Percentiles rank a stretch among this genome's conserved stretches.
These are phyloP conservation scores for Nidularia pulvinata DNA, from an alignment of 768 basidiomycete genomes.

Conservation along the genomic window DNA sequence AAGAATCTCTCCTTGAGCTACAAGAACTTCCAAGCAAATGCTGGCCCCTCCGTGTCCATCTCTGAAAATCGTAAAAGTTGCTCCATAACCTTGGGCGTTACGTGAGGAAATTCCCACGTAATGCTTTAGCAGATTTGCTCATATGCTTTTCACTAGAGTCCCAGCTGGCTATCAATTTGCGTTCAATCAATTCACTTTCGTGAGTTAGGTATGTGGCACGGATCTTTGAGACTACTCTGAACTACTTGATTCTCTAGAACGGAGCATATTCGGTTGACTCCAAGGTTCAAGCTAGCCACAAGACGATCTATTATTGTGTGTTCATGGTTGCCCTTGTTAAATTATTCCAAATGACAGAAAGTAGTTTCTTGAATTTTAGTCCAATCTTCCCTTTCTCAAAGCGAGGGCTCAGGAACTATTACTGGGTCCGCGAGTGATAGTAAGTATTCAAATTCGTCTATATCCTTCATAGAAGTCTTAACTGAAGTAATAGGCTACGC, in stretches of 20 bases:
- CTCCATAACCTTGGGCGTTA: slow-evolving; percentile 14
- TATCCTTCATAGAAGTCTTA: background rate
- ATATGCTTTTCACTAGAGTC: slow-evolving; percentile 4
- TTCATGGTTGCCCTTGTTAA: background rate
- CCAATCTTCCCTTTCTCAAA: slow-evolving; percentile 10
- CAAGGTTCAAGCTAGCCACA: slow-evolving; percentile 11
- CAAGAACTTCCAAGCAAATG: slow-evolving; percentile 10
- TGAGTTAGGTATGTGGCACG: background rate
- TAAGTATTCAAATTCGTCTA: background rate
- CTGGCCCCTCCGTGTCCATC: slow-evolving; percentile 7
- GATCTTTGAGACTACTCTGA: background rate
- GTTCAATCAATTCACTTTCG: slow-evolving; percentile 13
- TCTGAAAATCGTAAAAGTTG: slow-evolving; percentile 14
- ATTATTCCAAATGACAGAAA: background rate
- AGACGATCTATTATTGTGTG: slow-evolving; percentile 14
- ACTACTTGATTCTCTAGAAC: slow-evolving; percentile 4
- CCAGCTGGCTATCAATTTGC: slow-evolving; percentile 18
- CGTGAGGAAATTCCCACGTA: slow-evolving; percentile 6
- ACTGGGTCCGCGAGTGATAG: slow-evolving; percentile 10
- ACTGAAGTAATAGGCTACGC: slow-evolving; percentile 4
- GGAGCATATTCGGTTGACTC: slow-evolving; percentile 11
- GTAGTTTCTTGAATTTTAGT: slow-evolving; percentile 8
- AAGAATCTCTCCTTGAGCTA: slow-evolving; percentile 11
- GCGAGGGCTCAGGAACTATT: slow-evolving; percentile 4
- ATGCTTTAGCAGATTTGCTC: background rate